These are phyloP conservation scores for Moricandia moricandioides DNA, from an alignment of 345 rosid species.

Conservation along the genomic window DNA sequence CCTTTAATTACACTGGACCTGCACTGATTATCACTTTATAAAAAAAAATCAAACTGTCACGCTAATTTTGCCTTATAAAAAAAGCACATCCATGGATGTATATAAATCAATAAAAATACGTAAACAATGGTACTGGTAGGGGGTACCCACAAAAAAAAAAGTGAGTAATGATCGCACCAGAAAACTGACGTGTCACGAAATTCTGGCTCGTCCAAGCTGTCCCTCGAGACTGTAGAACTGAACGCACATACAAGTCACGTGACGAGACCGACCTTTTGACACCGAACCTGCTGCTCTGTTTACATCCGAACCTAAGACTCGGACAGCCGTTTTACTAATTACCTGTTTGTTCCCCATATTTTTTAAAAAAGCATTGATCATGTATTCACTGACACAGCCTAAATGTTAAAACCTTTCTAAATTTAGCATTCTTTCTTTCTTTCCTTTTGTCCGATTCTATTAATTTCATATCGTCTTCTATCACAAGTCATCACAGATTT, in stretches of 20 bases:
- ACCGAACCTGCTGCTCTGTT: slow-evolving; percentile 33
- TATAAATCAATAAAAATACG: not conserved
- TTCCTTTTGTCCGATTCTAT: not conserved
- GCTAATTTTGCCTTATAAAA: not conserved
- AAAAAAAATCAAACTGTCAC: not conserved
- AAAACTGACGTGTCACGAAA: slow-evolving; percentile 37
- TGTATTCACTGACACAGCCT: slow-evolving; percentile 33
- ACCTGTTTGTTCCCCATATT: slow-evolving; percentile 42
- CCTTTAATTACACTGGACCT: too few relatives aligned
- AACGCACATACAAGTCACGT: slow-evolving; percentile 42
- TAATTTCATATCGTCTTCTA: slow-evolving; percentile 43
- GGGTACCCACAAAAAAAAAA: not conserved
- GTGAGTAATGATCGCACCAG: not conserved
- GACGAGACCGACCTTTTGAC: not conserved
- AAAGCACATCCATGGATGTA: not conserved
- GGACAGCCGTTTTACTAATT: slow-evolving; percentile 66
- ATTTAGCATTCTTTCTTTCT: slow-evolving; percentile 6
- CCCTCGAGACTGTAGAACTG: slow-evolving; percentile 10
- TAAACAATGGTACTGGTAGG: not conserved
- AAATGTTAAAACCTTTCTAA: slow-evolving; percentile 25
- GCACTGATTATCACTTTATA: too few relatives aligned
- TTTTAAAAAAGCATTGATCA: not conserved
- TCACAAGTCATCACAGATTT: slow-evolving; percentile 41
- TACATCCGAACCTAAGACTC: slow-evolving; percentile 42
- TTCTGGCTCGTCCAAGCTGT: slow-evolving; percentile 33